Conservation (phyloP, 768 basidiomycete genomes). For the Ramaria rubella region DNA sequence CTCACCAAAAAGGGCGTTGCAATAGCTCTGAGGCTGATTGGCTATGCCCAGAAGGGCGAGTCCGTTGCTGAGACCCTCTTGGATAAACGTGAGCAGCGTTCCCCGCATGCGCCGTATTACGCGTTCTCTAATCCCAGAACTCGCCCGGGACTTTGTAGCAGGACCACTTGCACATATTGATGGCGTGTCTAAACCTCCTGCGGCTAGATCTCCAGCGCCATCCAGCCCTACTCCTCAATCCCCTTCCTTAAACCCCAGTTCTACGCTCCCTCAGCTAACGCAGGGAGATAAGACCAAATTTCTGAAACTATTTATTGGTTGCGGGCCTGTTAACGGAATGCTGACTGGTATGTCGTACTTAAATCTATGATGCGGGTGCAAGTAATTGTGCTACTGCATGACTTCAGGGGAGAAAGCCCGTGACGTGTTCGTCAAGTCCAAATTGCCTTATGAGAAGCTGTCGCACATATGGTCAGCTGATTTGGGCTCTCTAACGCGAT, state of each 20-base stretch:
- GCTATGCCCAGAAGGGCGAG: slow-evolving; percentile 86
- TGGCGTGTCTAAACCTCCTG: slow-evolving; percentile 43
- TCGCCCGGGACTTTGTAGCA: slow-evolving; percentile 38
- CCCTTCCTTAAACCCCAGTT: slow-evolving; percentile 39
- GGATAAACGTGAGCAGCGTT: slow-evolving; percentile 54
- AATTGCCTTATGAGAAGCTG: slow-evolving; percentile 78
- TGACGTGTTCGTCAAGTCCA: slow-evolving; percentile 87
- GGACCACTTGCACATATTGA: slow-evolving; percentile 81
- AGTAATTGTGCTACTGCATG: neutral
- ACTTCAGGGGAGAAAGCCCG: slow-evolving; percentile 75
- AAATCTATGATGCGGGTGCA: neutral
- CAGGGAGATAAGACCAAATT: slow-evolving; percentile 83
- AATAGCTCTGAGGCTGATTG: slow-evolving; percentile 84
- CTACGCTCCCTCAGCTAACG: slow-evolving; percentile 57
- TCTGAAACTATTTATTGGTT: slow-evolving; percentile 63
- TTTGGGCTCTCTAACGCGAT: slow-evolving; percentile 27
- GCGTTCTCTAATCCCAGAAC: slow-evolving; percentile 3
- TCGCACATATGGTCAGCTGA: slow-evolving; percentile 80
- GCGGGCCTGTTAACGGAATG: slow-evolving; percentile 68
- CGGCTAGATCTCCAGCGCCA: slow-evolving; percentile 40
- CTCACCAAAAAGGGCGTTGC: slow-evolving; percentile 84
- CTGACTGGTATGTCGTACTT: slow-evolving; percentile 53
- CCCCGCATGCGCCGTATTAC: too few relatives aligned
- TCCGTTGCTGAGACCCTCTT: slow-evolving; percentile 54
- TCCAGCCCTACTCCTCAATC: slow-evolving; percentile 57